Conservation (phyloP, 169 alveolate species). For the Plasmodium chabaudi region DNA sequence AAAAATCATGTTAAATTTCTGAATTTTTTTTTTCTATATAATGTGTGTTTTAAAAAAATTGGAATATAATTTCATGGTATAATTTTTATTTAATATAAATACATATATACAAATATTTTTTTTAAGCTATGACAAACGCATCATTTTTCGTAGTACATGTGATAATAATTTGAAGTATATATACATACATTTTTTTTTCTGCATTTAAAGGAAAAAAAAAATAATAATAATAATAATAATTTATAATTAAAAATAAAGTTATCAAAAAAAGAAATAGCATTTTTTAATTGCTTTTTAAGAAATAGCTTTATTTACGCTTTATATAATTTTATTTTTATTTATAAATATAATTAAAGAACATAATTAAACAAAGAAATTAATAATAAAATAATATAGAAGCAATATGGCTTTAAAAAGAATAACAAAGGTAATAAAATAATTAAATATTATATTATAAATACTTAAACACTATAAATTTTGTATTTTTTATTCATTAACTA, state of each 20-base stretch:
- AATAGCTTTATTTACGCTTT: conserved; percentile 15
- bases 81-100: no score
- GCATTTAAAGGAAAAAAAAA: not conserved
- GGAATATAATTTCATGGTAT: no score
- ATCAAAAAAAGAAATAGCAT: not conserved
- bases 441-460: not conserved
- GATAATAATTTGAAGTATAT: not conserved
- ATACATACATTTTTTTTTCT: not conserved
- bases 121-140: no score
- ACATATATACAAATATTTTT: no score
- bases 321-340: conserved; percentile 9
- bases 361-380: not conserved
- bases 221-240: conserved; percentile 6
- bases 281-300: conserved; percentile 34
- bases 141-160: no score
- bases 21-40: no score
- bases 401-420: conserved; percentile 62
- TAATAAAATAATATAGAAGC: conserved; percentile 42
- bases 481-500: not conserved
- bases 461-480: not conserved
- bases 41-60: no score
- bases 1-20: no score
- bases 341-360: conserved; percentile 25
- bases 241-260: conserved; percentile 15
- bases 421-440: conserved; percentile 43